Evolutionary conservation across 371 early-diverging fungal genomes (phyloP), one percentile per base, ranked within the genome.

Genomic region (Mucor lusitanicus): DNA sequence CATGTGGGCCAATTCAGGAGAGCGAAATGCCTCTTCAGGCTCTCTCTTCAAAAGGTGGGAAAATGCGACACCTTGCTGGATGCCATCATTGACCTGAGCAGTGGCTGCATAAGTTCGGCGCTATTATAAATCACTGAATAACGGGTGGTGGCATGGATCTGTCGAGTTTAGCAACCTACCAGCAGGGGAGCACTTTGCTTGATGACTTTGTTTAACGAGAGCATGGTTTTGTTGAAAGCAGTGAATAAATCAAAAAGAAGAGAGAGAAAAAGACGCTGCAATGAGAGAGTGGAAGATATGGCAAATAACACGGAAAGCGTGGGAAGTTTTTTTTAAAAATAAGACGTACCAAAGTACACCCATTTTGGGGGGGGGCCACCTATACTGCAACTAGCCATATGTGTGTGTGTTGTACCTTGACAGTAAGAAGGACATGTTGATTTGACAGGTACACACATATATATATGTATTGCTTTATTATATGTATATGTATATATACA

Each of bases 11-110:
- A 95, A 76, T 73, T 94, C 95, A 11, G 92, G 91, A 70, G 90
- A 92, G 27, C 88, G 85, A 40, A 95, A 80, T 15, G 90, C 91
- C 48, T 88, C 87, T 58, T 92, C 93, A 21, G 83, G 82, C 7
- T 89, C 89, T 60, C 77, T 66, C 72, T 88, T 89, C 59, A 95
- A 83, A 19, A 93, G 79, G 59, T 85, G 86, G 28, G 94, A 94
- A 63, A 84, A 80, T 27, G 88, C 90, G 32, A 94, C 90, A 50
- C 94, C 93, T 57, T 88, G 89, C 82, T 90, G 76, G 72, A 92
- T 94, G 1, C 95, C 94, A 70, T 93, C 94, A 11, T 89, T 89
- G 0, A 92, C 90, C n/a, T 91, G 59, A 32, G 71, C 65, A 50
- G 74, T 58, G 39, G 67, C 65, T 57, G 81, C 76, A 74, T 80